phyloP scores from a whole-genome alignment of 345 rosid genomes.

The Turritis glabra region DNA sequence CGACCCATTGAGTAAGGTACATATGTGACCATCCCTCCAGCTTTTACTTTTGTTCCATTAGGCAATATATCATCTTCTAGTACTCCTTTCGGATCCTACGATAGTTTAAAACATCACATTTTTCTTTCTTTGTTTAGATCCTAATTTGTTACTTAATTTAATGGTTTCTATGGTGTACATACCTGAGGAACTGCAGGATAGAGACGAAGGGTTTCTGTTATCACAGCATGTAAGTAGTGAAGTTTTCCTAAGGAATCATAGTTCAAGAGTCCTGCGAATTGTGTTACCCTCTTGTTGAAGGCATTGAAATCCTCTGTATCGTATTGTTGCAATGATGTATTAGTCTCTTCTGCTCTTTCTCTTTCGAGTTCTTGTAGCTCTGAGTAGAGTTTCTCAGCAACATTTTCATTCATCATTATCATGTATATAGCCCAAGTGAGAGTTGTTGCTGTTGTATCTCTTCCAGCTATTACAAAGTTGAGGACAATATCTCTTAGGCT shows the following conservation, averaged over 20 bases:
- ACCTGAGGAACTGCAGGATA: constrained; percentile 98
- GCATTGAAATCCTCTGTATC: constrained; percentile 48
- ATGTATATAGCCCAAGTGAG: constrained; percentile 89
- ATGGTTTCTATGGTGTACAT: constrained; percentile 3
- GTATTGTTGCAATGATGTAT: constrained; percentile 41
- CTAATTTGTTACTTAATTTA: no score
- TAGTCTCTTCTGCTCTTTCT: constrained; percentile 58
- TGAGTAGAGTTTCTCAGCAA: constrained; percentile 62
- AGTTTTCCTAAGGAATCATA: constrained; percentile 74
- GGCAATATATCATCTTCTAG: constrained; percentile 81
- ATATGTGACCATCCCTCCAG: constrained; percentile 98
- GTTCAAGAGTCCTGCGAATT: constrained; percentile 61
- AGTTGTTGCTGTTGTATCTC: constrained; percentile 97
- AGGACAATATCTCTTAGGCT: constrained; percentile 86
- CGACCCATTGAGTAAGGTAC: constrained; percentile 99
- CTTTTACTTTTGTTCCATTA: constrained; percentile 85
- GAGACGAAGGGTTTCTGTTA: constrained; percentile 85
- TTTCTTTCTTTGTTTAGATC: neutral
- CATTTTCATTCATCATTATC: constrained; percentile 60
- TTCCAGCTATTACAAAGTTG: constrained; percentile 92
- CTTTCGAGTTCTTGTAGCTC: constrained; percentile 72
- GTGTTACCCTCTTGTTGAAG: constrained; percentile 54
- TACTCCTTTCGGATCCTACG: constrained; percentile 86
- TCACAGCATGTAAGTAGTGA: constrained; percentile 79
- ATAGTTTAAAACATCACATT: neutral